These are phyloP conservation scores for Scutellaria baicalensis DNA, from an alignment of 257 asterid species.

Conservation along the genomic window DNA sequence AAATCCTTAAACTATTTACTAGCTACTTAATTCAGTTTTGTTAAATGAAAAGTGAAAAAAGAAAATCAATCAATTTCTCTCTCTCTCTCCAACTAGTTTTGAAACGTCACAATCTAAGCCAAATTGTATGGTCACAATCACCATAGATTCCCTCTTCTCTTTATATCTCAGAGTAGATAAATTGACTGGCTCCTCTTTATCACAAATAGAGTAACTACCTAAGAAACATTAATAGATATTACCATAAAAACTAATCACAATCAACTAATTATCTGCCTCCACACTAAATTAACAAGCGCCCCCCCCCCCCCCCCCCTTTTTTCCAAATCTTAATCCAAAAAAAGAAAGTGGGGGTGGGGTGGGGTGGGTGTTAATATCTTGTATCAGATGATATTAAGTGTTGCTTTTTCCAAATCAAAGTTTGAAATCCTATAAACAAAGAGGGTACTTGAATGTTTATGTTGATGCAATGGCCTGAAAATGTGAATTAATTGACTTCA, in stretches of 20 bases:
- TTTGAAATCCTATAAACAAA: constrained; percentile 9
- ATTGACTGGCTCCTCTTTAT: constrained; percentile 16
- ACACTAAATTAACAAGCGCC: no score
- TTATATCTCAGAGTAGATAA: constrained; percentile 21
- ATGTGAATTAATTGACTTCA: constrained; percentile 2
- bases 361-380: background rate
- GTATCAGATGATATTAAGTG: background rate
- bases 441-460: background rate
- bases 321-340: background rate
- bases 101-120: constrained; percentile 32
- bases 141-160: constrained; percentile 27
- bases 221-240: constrained; percentile 13
- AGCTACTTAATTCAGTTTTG: no score
- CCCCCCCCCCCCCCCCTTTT: no score
- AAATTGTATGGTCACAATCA: constrained; percentile 39
- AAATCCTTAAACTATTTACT: no score
- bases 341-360: background rate
- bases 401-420: constrained; percentile 2
- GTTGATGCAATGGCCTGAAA: constrained; percentile 15
- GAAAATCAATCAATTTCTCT: background rate
- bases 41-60: background rate
- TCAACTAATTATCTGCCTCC: background rate
- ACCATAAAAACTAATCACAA: constrained; percentile 2
- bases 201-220: constrained; percentile 28
- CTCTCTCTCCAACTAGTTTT: background rate